A percentile compares a stretch with the other conserved stretches of the same genome.
These are phyloP conservation scores for Tolypocladium album DNA, from an alignment of 2,329 filamentous ascomycete genomes.

Conservation along the genomic window DNA sequence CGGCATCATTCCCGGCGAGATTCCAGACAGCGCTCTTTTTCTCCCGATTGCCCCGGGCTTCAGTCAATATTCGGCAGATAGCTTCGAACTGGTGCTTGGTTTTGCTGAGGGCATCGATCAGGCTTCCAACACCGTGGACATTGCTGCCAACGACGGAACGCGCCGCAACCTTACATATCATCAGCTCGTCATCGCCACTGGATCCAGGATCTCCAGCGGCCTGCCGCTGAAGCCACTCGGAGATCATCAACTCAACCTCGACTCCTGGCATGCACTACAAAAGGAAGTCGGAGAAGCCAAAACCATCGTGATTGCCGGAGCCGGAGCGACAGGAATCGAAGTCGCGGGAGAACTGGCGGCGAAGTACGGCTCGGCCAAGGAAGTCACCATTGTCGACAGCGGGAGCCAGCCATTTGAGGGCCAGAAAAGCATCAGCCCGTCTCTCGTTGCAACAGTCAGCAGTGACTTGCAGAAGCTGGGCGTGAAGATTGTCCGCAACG, in stretches of 20 bases:
- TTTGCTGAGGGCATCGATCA: slow-evolving; percentile 25
- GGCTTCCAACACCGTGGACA: slow-evolving; percentile 23
- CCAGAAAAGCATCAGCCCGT: slow-evolving; percentile 2
- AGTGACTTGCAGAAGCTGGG: slow-evolving; percentile 15
- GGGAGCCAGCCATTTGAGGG: not conserved
- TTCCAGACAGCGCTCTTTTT: slow-evolving; percentile 36
- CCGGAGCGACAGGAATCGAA: slow-evolving; percentile 26
- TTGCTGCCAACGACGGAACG: slow-evolving; percentile 18
- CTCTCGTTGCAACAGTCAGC: slow-evolving; percentile 18
- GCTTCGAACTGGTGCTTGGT: slow-evolving; percentile 39
- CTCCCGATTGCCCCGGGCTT: slow-evolving; percentile 34
- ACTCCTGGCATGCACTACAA: slow-evolving; percentile 21
- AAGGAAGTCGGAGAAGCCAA: slow-evolving; percentile 10
- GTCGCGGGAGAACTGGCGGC: slow-evolving; percentile 22
- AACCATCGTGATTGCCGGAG: slow-evolving; percentile 26
- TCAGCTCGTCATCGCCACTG: slow-evolving; percentile 43
- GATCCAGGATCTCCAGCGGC: slow-evolving; percentile 28
- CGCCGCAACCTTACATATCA: slow-evolving; percentile 31
- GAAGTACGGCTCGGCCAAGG: slow-evolving; percentile 13
- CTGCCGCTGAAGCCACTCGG: slow-evolving; percentile 37
- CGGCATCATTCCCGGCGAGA: slow-evolving; percentile 36
- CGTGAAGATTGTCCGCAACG: slow-evolving; percentile 14
- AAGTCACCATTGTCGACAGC: slow-evolving; percentile 10
- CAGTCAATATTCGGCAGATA: slow-evolving; percentile 29
- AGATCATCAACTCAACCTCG: slow-evolving; percentile 29